Base-by-base conservation (phyloP, 1,139 yeast genomes). In the Debaryomycetaceae sp. region DNA sequence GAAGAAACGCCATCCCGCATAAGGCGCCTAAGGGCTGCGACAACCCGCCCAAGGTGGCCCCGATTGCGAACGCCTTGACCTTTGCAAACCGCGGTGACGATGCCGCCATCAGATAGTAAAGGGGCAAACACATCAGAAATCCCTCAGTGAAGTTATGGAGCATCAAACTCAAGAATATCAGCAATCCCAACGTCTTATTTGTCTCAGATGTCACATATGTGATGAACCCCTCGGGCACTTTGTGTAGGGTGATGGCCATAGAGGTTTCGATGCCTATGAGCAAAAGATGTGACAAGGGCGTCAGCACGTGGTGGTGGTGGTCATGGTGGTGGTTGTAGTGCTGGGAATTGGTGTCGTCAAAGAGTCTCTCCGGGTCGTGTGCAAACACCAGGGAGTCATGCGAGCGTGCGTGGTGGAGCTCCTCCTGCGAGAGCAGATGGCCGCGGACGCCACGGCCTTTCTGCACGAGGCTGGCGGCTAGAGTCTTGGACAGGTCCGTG, bases 101-200 rank as follows among this genome's bases (percentile, higher is more conserved):
- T 4, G 42, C 43, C 5, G 58, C 43, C 45, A 66, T 64, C 13
- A 93, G 86, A 34, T 88, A 73, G 49, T 80, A 91, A 25, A 91
- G 62, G 0, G 98, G 98, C 35, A 89, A 65, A 13, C 95, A 86
- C 84, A 91, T 88, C 16, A 93, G 78, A 51, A 91, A 88, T 0
- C 98, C 98, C 55, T 91, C 98, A n/a, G 89, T 82, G 43, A 86
- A 78, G 55, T 91, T 91, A 58, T 91, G 98, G 18, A 89, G 75
- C 14, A 89, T 75, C 45, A 91, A 67, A 34, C 96, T 86, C 16
- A 88, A 52, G 47, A 91, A 89, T 9, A 91, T 85, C 12, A 85
- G 73, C 20, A 86, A 49, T 0, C 97, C 97, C 18, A 88, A 58
- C 29, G 70, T 59, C 1, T 82, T 77, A 47, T 84, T 78, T 1